These are phyloP conservation scores for Fusarium acutatum DNA, from an alignment of 2,329 filamentous ascomycete species.

Conservation along the genomic window DNA sequence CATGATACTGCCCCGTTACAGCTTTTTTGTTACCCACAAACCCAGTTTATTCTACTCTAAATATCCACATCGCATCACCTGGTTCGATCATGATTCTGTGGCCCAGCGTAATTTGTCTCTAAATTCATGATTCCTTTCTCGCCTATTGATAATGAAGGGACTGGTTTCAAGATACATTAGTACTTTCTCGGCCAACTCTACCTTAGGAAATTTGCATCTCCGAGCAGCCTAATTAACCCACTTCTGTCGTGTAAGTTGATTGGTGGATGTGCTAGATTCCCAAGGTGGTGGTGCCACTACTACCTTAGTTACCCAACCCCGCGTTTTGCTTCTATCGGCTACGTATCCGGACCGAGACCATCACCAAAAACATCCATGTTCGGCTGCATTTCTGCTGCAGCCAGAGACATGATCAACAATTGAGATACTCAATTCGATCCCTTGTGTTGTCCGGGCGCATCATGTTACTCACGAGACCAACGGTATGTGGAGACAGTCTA, in stretches of 20 bases:
- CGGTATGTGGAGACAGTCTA: not conserved
- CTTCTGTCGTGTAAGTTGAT: constrained; percentile 42
- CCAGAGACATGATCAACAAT: constrained; percentile 23
- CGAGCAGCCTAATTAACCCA: not conserved
- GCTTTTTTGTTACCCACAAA: not conserved
- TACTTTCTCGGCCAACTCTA: not conserved
- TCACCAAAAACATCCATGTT: constrained; percentile 12
- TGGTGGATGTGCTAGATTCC: constrained; percentile 30
- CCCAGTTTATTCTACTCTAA: not conserved
- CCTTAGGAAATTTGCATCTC: not conserved
- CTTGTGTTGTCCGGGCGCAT: not conserved
- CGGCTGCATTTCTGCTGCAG: constrained; percentile 15
- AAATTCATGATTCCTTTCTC: not conserved
- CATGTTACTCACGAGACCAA: constrained; percentile 3
- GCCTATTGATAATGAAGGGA: not conserved
- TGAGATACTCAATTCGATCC: constrained; percentile 11
- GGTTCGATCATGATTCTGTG: not conserved
- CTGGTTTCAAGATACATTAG: not conserved
- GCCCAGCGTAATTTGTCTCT: not conserved
- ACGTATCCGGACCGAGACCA: constrained; percentile 21
- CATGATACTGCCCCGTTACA: constrained; percentile 3
- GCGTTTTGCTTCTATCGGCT: constrained; percentile 28
- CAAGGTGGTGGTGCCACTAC: constrained; percentile 7
- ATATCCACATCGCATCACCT: constrained; percentile 6
- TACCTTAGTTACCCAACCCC: constrained; percentile 8